Conservation (phyloP, 78 protist species). For the Salpingoeca rosetta region DNA sequence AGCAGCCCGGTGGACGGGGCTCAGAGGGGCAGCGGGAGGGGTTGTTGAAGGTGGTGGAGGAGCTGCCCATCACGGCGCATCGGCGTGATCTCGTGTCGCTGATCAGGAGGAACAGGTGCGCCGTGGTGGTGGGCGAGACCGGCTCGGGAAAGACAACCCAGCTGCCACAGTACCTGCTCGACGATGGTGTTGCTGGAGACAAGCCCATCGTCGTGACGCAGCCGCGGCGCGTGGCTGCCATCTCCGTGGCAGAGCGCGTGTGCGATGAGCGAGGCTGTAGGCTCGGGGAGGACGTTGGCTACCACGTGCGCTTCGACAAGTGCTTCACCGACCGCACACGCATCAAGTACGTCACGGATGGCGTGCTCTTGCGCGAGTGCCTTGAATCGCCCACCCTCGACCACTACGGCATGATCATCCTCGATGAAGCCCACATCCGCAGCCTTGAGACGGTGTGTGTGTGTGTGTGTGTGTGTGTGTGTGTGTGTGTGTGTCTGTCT, state of each 20-base stretch:
- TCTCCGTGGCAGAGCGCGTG: constrained; percentile 58
- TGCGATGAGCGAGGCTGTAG: constrained; percentile 28
- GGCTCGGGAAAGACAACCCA: constrained; percentile 81
- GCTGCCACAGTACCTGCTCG: constrained; percentile 53
- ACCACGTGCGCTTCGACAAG: constrained; percentile 64
- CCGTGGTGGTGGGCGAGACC: constrained; percentile 57
- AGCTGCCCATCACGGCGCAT: constrained; percentile 22
- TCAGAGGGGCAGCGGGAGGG: too few relatives aligned
- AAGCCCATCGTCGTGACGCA: constrained; percentile 38
- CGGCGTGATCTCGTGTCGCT: neutral
- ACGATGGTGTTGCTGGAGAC: neutral
- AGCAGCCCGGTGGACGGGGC: too few relatives aligned
- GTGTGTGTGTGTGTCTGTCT: too few relatives aligned
- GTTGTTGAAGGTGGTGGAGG: too few relatives aligned
- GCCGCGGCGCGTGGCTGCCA: constrained; percentile 72
- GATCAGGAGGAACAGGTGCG: neutral
- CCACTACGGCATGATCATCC: constrained; percentile 25
- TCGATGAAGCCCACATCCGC: constrained; percentile 76
- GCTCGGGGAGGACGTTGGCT: constrained; percentile 74
- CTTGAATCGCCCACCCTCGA: neutral
- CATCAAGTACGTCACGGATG: constrained; percentile 68
- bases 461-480: too few relatives aligned
- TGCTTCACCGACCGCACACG: constrained; percentile 4
- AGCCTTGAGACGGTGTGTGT: constrained; percentile 39
- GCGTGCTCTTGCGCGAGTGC: constrained; percentile 71